Evolutionary conservation across 2,329 filamentous ascomycete genomes (phyloP).

Genomic region (Nemania abortiva): DNA sequence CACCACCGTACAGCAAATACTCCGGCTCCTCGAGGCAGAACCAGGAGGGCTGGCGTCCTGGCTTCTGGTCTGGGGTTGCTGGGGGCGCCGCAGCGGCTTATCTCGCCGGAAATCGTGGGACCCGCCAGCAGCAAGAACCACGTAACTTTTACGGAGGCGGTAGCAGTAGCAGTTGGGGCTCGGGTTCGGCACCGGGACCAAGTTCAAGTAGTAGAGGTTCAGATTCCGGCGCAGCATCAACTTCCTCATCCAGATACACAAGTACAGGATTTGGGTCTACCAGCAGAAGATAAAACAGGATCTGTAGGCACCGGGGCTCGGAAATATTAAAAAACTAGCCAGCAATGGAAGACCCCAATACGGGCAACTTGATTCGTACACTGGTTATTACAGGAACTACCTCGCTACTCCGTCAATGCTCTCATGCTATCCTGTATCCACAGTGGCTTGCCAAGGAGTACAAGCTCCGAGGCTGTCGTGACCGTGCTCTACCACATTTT

Average conservation of each 20-base stretch:
- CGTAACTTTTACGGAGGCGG: constrained; percentile 38
- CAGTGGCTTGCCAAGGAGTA: constrained; percentile 12
- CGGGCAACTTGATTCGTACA: constrained; percentile 12
- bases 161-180: constrained; percentile 46
- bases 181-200: constrained; percentile 39
- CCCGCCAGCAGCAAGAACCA: constrained; percentile 49
- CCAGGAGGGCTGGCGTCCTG: constrained; percentile 72
- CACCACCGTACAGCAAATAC: constrained; percentile 66
- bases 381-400: constrained; percentile 23
- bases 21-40: constrained; percentile 42
- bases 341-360: constrained; percentile 16
- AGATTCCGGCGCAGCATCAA: constrained; percentile 52
- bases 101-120: constrained; percentile 67
- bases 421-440: constrained; percentile 39
- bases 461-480: constrained; percentile 17
- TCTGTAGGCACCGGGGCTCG: not conserved
- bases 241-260: constrained; percentile 67
- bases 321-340: constrained; percentile 1
- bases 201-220: constrained; percentile 48
- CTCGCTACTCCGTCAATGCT: constrained; percentile 14
- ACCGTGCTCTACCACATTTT: constrained; percentile 6
- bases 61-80: constrained; percentile 79
- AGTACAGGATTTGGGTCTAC: constrained; percentile 82
- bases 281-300: constrained; percentile 47
- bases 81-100: constrained; percentile 78